Base-by-base conservation (phyloP, 2,329 filamentous ascomycete genomes). In the Aspergillus arachidicola region DNA sequence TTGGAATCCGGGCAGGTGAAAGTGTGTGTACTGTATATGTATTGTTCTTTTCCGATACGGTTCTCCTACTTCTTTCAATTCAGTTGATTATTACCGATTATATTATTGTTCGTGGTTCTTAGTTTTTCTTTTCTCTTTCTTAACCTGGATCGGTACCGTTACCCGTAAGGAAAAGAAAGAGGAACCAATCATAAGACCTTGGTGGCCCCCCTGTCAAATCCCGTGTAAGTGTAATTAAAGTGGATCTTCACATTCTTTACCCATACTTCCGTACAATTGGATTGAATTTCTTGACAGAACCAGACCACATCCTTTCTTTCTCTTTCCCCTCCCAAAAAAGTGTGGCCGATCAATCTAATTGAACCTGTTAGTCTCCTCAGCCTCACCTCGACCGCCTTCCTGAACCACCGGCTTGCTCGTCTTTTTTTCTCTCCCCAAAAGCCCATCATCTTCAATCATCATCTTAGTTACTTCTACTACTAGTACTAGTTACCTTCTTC, bases 341-440 rank as follows among this genome's bases (percentile, higher is more conserved):
- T 50, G 26, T 50, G 46, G 61, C 9, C 28, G 26, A 36, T 36
- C 46, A 32, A 62, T 57, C 60, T 61, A 41, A 34, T 43, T 59
- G 21, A 38, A 46, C 30, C 34, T 23, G 4, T 50, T 51, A 34
- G 57, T 54, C 50, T 59, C 60, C 57, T 73, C 69, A 71, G 67
- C 71, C 71, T 68, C 68, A 65, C 64, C 66, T 68, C 71, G 69
- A 74, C 72, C 73, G 69, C 71, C 71, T 72, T 72, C 66, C 68
- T 65, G 64, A 68, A 68, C 59, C 48, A 57, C 63, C 46, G 14
- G 6, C 28, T 51, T 12, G 4, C 6, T 28, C 12, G 23, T 23
- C 45, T 26, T 32, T 51, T 28, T 51, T 28, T 30, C 46, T 26
- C 46, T 30, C 46, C 46, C 46, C 21, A 32, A 50, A 50, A 30